phyloP scores from a whole-genome alignment of 768 basidiomycete species.

The Boletales sp. region DNA sequence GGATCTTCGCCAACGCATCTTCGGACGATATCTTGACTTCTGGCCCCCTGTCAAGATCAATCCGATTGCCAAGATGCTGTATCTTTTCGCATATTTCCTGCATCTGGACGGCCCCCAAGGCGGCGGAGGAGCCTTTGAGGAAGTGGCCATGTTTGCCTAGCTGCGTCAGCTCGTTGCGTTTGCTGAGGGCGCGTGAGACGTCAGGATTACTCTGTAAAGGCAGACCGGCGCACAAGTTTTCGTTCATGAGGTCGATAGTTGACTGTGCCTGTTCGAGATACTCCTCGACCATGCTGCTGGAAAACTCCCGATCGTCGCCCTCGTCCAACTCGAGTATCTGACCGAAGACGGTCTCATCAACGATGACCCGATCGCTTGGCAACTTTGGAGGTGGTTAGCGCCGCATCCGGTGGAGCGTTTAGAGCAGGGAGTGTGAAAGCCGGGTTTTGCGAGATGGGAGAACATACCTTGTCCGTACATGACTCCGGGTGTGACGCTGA shows the following conservation, averaged over 20 bases:
- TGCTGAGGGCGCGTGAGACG: constrained; percentile 36
- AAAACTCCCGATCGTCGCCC: constrained; percentile 74
- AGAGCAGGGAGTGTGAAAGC: too few species aligned
- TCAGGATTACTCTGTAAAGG: constrained; percentile 9
- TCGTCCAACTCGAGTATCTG: constrained; percentile 95
- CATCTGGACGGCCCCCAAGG: constrained; percentile 80
- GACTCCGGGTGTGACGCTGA: constrained; percentile 17
- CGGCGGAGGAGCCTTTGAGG: constrained; percentile 95
- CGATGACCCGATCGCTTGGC: constrained; percentile 32
- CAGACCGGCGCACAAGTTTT: constrained; percentile 61
- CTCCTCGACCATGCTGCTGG: constrained; percentile 68
- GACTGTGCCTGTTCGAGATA: constrained; percentile 77
- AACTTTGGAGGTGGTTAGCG: constrained; percentile 13
- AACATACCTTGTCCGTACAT: constrained; percentile 29
- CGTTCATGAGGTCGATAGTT: constrained; percentile 79
- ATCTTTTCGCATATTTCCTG: constrained; percentile 86
- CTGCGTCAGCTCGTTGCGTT: constrained; percentile 52
- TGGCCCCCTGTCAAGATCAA: constrained; percentile 51
- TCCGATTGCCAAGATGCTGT: constrained; percentile 73
- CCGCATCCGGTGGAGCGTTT: neutral
- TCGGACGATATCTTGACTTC: constrained; percentile 39
- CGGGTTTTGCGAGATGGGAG: neutral
- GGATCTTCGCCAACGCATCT: constrained; percentile 59
- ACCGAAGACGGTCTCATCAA: constrained; percentile 77
- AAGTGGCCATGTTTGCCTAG: constrained; percentile 86